These are phyloP conservation scores for Rhynchosporium agropyri DNA, from an alignment of 2,329 filamentous ascomycete species.

Conservation along the genomic window DNA sequence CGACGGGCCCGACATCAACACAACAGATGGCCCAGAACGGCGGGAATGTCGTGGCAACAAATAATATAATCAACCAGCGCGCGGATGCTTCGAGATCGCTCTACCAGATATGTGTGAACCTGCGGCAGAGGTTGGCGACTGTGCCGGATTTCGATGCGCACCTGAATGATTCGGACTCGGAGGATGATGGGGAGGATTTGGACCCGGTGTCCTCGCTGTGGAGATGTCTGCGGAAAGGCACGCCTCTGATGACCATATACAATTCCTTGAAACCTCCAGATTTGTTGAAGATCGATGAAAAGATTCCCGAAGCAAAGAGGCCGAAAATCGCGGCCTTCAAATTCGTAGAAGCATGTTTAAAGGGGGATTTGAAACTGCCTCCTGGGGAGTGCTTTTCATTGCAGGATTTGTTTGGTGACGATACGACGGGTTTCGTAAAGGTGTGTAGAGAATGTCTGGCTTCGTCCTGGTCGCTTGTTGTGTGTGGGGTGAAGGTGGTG, in stretches of 20 bases:
- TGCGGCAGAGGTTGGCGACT: conserved; percentile 78
- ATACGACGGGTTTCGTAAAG: conserved; percentile 97
- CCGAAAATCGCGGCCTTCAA: conserved; percentile 89
- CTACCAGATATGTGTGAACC: conserved; percentile 89
- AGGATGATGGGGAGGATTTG: conserved; percentile 64
- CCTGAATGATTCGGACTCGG: conserved; percentile 71
- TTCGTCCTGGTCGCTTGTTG: background rate
- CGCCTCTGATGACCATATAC: conserved; percentile 85
- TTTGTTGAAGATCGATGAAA: conserved; percentile 68
- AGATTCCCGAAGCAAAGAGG: conserved; percentile 69
- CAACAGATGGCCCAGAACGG: conserved; percentile 45
- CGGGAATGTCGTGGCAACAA: conserved; percentile 72
- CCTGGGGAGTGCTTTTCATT: conserved; percentile 88
- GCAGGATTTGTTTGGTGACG: conserved; percentile 86
- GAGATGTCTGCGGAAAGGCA: conserved; percentile 81
- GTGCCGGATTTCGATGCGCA: conserved; percentile 82
- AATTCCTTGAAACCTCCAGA: conserved; percentile 77
- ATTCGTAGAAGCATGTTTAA: conserved; percentile 87
- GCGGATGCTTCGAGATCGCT: conserved; percentile 89
- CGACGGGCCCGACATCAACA: conserved; percentile 46
- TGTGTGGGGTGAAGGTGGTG: background rate
- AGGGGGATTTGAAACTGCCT: conserved; percentile 72
- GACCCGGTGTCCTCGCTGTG: conserved; percentile 91
- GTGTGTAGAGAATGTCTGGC: conserved; percentile 47
- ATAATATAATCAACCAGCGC: conserved; percentile 96